These are phyloP conservation scores for Hygrophorus pudorinus DNA, from an alignment of 768 basidiomycete species.

Conservation along the genomic window DNA sequence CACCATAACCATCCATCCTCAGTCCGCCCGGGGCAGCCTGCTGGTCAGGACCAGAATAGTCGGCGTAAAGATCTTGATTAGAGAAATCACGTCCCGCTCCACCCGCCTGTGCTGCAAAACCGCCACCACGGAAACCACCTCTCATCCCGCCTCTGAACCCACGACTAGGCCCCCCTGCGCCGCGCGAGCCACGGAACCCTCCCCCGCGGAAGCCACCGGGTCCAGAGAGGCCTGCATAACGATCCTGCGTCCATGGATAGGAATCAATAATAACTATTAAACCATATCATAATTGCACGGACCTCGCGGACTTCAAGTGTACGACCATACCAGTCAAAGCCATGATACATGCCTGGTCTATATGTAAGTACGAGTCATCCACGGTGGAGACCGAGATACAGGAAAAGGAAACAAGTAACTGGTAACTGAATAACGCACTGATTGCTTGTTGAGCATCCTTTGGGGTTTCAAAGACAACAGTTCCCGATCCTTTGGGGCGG, in stretches of 20 bases:
- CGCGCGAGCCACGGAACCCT: slow-evolving; percentile 17
- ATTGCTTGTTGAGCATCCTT: slow-evolving; percentile 91
- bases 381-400: slow-evolving; percentile 3
- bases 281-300: slow-evolving; percentile 12
- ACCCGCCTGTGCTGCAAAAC: slow-evolving; percentile 40
- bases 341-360: slow-evolving; percentile 81
- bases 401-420: neutral
- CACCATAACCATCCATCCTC: slow-evolving; percentile 28
- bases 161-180: slow-evolving; percentile 36
- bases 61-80: slow-evolving; percentile 83
- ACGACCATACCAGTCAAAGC: slow-evolving; percentile 95
- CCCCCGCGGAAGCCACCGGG: slow-evolving; percentile 30
- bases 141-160: slow-evolving; percentile 50
- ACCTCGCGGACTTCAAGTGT: slow-evolving; percentile 95
- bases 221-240: slow-evolving; percentile 79
- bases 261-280: neutral
- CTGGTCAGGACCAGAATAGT: slow-evolving; percentile 85
- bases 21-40: slow-evolving; percentile 31
- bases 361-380: neutral
- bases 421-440: slow-evolving; percentile 40
- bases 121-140: slow-evolving; percentile 41
- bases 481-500: slow-evolving; percentile 93
- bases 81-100: slow-evolving; percentile 68
- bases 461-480: slow-evolving; percentile 86
- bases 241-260: slow-evolving; percentile 43